Evolutionary conservation across 768 basidiomycete species (phyloP), one percentile per base, ranked within the genome.

Genomic region (Suillus plorans): DNA sequence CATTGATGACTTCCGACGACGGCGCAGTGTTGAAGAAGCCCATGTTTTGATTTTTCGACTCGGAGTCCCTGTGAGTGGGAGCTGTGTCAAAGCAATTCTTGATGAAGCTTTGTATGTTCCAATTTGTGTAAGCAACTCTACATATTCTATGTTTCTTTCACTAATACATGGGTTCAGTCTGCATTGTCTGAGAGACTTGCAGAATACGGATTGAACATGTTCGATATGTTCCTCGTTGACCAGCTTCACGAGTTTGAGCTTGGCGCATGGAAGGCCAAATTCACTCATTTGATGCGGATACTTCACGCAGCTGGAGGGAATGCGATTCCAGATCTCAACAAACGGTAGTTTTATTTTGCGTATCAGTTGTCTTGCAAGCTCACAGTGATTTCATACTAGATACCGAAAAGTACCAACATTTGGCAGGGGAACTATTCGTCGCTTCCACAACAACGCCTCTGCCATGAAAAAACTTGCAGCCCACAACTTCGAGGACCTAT

Each of bases 41-140:
- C 47, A 61, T 3, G 10, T 45, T 16, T 45, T 44, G 22, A 52
- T 70, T 20, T 68, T 69, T 28, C 25, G 10, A 10, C 45, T 47
- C 1, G n/a, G n/a, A n/a, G 45, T 47, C 9, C 45, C 62, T 1
- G 72, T 80, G 3, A 69, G 74, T 22, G 71, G 70, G 42, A 63
- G 56, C 1, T 39, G 20, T 12, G 77, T 80, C 1, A 72, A 77
- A 8, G 45, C 60, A 0, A 22, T 77, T 0, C 67, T 79, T 0
- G 66, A 73, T 59, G 31, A 47, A 3, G 64, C 73, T 16, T 79
- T 77, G 0, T 62, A 75, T 31, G 77, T 78, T 0, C 79, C 76
- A 2, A 75, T 75, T 10, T 18, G 39, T 36, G 79, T 79, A 39
- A 63, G 72, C 4, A 25, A 5, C 12, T 3, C 47, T 49, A 41